These are phyloP conservation scores for Westerdykella ornata DNA, from an alignment of 2,329 filamentous ascomycete species.

Conservation along the genomic window DNA sequence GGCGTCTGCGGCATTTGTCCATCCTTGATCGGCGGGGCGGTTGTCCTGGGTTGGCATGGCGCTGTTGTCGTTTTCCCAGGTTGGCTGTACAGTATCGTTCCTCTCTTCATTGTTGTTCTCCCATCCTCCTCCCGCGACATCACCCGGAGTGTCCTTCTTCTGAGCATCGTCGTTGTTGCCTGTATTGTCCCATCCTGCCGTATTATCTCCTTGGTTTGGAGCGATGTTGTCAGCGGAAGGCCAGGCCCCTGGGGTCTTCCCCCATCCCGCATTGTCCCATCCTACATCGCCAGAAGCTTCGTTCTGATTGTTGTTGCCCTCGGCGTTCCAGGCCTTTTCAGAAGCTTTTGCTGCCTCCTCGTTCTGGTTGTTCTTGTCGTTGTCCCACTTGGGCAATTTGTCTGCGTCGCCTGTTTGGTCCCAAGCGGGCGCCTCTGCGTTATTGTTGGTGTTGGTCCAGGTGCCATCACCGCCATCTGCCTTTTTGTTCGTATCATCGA, in stretches of 20 bases:
- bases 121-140: neutral
- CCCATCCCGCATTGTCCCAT: neutral
- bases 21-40: neutral
- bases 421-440: neutral
- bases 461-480: too few relatives aligned
- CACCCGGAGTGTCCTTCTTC: neutral
- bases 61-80: neutral
- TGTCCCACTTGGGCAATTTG: neutral
- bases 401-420: neutral
- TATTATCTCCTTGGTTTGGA: neutral
- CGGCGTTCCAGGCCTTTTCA: neutral
- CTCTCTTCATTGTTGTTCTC: neutral
- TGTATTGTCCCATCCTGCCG: neutral
- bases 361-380: slow-evolving; percentile 6
- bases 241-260: neutral
- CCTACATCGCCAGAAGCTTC: neutral
- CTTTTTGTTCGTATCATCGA: too few relatives aligned
- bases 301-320: neutral
- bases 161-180: neutral
- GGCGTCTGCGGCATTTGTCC: neutral
- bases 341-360: slow-evolving; percentile 3
- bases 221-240: too few relatives aligned
- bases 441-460: neutral
- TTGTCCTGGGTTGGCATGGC: neutral
- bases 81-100: neutral